Conservation (phyloP, 1,284 basidiomycete genomes). For the Paramarasmius palmivorus region DNA sequence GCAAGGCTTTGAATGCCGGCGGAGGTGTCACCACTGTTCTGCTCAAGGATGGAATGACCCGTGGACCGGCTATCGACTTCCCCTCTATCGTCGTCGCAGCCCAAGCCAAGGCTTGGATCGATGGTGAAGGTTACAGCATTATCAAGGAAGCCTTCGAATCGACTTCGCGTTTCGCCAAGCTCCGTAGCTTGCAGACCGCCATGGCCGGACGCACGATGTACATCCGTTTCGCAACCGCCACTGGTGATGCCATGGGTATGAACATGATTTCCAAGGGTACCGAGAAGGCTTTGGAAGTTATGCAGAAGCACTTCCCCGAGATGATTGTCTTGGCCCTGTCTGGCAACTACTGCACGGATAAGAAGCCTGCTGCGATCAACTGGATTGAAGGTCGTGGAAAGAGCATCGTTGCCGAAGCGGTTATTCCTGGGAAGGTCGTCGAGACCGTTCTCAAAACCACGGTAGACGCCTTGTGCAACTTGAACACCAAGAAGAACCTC, state of each 20-base stretch:
- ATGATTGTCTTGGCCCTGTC: constrained; percentile 94
- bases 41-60: constrained; percentile 95
- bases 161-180: constrained; percentile 87
- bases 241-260: constrained; percentile 99
- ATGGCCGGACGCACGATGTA: constrained; percentile 92
- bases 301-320: constrained; percentile 84
- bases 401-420: constrained; percentile 94
- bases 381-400: constrained; percentile 99
- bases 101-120: constrained; percentile 87
- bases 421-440: constrained; percentile 88
- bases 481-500: constrained; percentile 98
- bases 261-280: constrained; percentile 99
- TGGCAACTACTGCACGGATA: constrained; percentile 99
- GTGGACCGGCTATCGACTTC: constrained; percentile 97
- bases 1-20: constrained; percentile 95
- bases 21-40: constrained; percentile 96
- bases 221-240: constrained; percentile 93
- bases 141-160: constrained; percentile 92
- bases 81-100: constrained; percentile 81
- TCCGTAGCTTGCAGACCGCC: constrained; percentile 82
- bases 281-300: constrained; percentile 87
- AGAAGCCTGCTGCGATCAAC: constrained; percentile 99
- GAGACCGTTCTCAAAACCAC: constrained; percentile 95
- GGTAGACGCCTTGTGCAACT: constrained; percentile 85
- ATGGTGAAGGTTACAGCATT: constrained; percentile 78